Evolutionary conservation across 2,329 filamentous ascomycete species (phyloP), one percentile per base, ranked within the genome.

Genomic region (Aplosporella prunicola): DNA sequence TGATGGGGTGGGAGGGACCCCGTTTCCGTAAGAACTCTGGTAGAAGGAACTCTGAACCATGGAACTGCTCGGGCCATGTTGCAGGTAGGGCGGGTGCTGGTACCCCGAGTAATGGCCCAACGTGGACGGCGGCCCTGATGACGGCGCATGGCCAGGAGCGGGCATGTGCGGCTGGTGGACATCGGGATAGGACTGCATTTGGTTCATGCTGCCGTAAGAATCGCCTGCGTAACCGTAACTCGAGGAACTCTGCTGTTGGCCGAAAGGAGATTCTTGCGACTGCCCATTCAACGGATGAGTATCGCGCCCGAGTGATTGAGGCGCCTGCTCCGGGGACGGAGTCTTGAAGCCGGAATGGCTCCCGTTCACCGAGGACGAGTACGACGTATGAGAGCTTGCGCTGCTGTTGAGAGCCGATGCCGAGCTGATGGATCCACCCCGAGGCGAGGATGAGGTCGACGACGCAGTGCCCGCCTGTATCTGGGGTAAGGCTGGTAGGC

Each of bases 151-250:
- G 43, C 78, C 71, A 57, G 84, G 83, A 48, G 79, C 75, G 51
- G 83, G 82, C 69, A 93, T 80, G 62, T 91, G 83, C 51, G 72
- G 66, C 46, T 75, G 68, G 56, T 80, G 73, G 55, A 91, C 87
- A 61, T 93, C 91, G 79, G 93, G 83, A 51, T 93, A 89, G 49
- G 78, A 71, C 53, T 78, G 75, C 51, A 74, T 73, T 62, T 82
- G 80, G 67, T 93, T 93, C 88, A 95, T 94, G 62, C 61, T 67
- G 60, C 53, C 55, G 56, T 68, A 68, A 39, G 55, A 52, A 37
- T 55, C 52, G 30, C 48, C 45, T 41, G 50, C 44, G 44, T 58
- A 59, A 47, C 51, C 51, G 54, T 58, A 60, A 49, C 36, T 32
- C 24, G 32, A 40, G 13, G 23, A 24, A 30, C 51, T 49, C 46